Evolutionary conservation across 176 grass and related monocot species (phyloP), one percentile per base, ranked within the genome.

Genomic region (Aegilops sharonensis): DNA sequence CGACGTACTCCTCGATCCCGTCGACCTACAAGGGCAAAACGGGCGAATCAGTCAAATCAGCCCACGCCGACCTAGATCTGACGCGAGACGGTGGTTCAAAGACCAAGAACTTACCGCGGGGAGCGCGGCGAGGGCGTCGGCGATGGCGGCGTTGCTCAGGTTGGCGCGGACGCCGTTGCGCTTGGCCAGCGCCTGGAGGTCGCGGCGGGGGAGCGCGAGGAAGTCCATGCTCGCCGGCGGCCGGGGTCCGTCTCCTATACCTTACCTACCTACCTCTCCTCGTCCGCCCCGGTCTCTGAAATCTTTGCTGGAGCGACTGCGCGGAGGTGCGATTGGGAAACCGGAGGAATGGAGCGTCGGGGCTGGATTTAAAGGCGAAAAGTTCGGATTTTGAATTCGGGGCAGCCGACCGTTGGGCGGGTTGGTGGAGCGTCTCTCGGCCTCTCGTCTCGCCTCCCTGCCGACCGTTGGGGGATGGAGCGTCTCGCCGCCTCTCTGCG

Each of bases 101-200:
- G 24, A 20, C 25, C 2, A 13, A 72, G 48, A n/a, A 8, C 77
- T 72, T 85, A 95, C 93, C 30, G 11, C 34, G 29, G 88, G 40
- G 54, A 98, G 96, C 59, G 84, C 84, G 32, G 76, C n/a, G 78
- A 98, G 93, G 80, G 96, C 91, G 40, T 94, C 93, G 31, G 90
- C 91, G 93, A 95, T 95, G 96, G 90, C 96, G 62, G 63, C 75
- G 57, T 92, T 98, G 70, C 91, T 92, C 52, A 92, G 78, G 81
- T 98, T 98, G 54, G 95, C 95, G 21, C 90, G 88, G 63, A 98
- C 27, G 71, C 81, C 84, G 67, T 98, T 92, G 86, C 94, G 92
- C 93, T 98, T 95, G 91, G 93, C 90, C 40, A 98, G 90, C 11
- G 75, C 88, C 88, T 95, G 93, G 23, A 98, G 95, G 43, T 98